Evolutionary conservation across 345 rosid genomes (phyloP), one percentile per base, ranked within the genome.

Genomic region (Salix koriyanagi): DNA sequence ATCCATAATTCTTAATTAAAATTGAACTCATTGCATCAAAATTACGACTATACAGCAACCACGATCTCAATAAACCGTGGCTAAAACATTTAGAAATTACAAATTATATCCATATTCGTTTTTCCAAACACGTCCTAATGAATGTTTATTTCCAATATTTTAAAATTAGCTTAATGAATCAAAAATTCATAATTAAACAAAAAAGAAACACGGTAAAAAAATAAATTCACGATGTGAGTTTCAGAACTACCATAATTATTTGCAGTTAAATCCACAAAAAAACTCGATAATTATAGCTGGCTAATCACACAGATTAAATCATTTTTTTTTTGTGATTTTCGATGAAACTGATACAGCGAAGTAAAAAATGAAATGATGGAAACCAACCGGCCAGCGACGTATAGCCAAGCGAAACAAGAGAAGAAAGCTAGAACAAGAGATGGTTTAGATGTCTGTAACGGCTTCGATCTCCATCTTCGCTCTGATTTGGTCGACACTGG

Each of bases 381-480:
- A 21, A 87, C 87, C 71, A 69, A 92, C 95, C 95, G 85, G 80
- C 98, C 98, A 65, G 97, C 97, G 70, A 92, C 97, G 76, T 94
- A 92, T 78, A 94, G 97, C 94, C 98, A 92, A 84, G 98, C 98
- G 79, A 94, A 75, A 80, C 97, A 94, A 75, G 97, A 94, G 89
- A 91, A 88, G 88, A 92, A 91, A 60, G 92, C 95, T 87, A 92
- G 71, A 18, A 89, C 67, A 41, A 92, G 74, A 5, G 98, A 92
- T 1, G 97, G 92, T 64, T 84, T 92, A 5, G 97, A 88, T 21
- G 89, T 81, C 73, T 74, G 90, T 8, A 75, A 75, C 83, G 87
- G 80, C 90, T 86, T 94, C 77, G 91, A 89, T 86, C 95, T 84
- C 75, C 89, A 75, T 72, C 97, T 88, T 73, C 91, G 81, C 56